These are phyloP conservation scores for Strombidium stylifer DNA, from an alignment of 73 alveolate species.

Conservation along the genomic window DNA sequence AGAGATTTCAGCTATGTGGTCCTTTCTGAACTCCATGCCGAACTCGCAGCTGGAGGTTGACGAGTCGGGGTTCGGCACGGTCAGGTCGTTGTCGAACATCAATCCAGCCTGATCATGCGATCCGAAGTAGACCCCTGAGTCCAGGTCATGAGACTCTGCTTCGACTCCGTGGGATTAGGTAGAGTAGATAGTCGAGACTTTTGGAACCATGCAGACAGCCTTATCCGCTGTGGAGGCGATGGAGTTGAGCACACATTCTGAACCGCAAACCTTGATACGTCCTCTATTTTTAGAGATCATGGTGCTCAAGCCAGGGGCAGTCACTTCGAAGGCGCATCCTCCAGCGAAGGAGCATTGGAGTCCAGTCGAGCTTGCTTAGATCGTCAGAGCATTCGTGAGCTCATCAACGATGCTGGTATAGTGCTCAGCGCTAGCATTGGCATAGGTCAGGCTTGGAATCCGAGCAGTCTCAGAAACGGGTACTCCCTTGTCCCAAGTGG, in stretches of 20 bases:
- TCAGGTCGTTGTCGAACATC: background rate
- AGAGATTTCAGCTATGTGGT: conserved; percentile 4
- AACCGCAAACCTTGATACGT: background rate
- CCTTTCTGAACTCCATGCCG: conserved; percentile 5
- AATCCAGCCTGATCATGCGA: background rate
- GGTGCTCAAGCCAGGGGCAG: background rate
- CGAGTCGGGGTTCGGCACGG: background rate
- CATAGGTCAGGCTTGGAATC: background rate
- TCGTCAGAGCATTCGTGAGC: background rate
- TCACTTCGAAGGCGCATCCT: conserved; percentile 11
- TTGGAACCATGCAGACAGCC: background rate
- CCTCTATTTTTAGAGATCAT: background rate
- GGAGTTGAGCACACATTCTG: background rate
- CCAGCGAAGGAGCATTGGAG: conserved; percentile 29
- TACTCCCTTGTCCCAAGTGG: conserved; percentile 7
- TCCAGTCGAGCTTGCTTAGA: background rate
- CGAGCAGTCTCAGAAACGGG: background rate
- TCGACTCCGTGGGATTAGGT: background rate
- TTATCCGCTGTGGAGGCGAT: background rate
- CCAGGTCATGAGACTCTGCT: background rate
- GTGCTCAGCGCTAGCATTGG: background rate
- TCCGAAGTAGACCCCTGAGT: background rate
- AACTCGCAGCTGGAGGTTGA: conserved; percentile 6
- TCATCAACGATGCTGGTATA: background rate
- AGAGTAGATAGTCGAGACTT: conserved; percentile 19